These are phyloP conservation scores for Ophiostoma sp. DNA, from an alignment of 2,329 filamentous ascomycete species.

Conservation along the genomic window DNA sequence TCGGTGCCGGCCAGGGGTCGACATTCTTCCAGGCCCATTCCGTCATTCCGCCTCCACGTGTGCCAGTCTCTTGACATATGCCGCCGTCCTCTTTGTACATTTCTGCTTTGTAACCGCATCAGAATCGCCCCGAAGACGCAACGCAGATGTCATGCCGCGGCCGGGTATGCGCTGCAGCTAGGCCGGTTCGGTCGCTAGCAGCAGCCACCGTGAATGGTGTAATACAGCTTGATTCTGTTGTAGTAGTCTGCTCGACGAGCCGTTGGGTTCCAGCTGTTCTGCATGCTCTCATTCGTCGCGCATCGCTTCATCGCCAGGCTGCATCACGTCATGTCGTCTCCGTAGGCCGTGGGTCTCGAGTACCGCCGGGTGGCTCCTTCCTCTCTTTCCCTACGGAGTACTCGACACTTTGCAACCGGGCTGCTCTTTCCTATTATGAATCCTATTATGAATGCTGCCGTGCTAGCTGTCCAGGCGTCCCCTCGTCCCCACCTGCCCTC, in stretches of 20 bases:
- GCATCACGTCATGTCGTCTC: conserved; percentile 20
- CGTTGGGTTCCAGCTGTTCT: too few relatives aligned
- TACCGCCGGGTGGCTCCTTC: not conserved
- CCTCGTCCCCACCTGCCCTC: not conserved
- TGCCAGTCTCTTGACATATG: too few relatives aligned
- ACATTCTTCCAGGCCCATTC: not conserved
- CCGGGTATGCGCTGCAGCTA: conserved; percentile 1
- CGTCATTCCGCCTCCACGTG: too few relatives aligned
- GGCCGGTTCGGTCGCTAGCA: not conserved
- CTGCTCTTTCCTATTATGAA: not conserved
- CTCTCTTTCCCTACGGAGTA: not conserved
- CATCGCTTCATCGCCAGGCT: conserved; percentile 21
- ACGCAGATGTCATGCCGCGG: not conserved
- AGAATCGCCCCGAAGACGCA: not conserved
- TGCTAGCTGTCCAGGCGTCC: not conserved
- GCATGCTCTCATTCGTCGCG: not conserved
- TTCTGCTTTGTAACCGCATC: not conserved
- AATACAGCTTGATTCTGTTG: not conserved
- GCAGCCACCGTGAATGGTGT: not conserved
- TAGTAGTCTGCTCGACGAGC: not conserved
- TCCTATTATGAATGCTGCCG: not conserved
- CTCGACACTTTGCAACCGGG: too few relatives aligned
- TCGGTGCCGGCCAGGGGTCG: not conserved
- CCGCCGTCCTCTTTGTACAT: too few relatives aligned
- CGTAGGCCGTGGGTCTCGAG: not conserved